Base-by-base conservation (phyloP, 495 filamentous ascomycete genomes). In the Penicillium antarcticum region DNA sequence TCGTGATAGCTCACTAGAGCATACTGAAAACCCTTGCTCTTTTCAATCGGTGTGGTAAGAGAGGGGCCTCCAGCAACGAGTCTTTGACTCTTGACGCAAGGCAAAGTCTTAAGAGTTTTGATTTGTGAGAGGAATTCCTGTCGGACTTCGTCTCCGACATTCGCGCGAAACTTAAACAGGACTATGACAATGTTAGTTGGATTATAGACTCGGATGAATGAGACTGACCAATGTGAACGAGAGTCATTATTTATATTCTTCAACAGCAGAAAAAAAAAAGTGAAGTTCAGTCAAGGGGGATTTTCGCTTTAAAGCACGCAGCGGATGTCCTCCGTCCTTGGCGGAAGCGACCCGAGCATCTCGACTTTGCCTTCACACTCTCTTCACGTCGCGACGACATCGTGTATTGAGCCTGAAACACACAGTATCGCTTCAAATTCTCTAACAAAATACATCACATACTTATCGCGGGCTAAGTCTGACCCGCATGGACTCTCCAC, bases 1-100 rank as follows among this genome's bases (percentile, higher is more conserved):
- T 72, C 61, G 39, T 79, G 75, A 37, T 72, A 75, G 59, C 75
- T 77, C 35, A 79, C 41, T 5, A 77, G 62, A 11, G 67, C 68
- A 55, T 67, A 72, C 39, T 79, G 66, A 36, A 73, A 79, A 1
- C 73, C 72, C 53, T 79, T 72, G 58, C 73, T 76, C 26, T 71
- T 67, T 31, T 72, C 72, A 11, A 67, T 65, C 7, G 73, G 75
- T 14, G 68, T 62, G 3, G 75, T 77, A 10, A 77, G 64, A 1
- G 72, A 74, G 0, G 73, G 75, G 13, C 73, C 70, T 11, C 74
- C 73, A 11, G 77, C 72, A 19, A 77, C 57, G 6, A 77, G 68
- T 5, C 69, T 63, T 21, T 68, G 65, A 11, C 61, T 56, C 42
- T 73, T 67, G 24, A 77, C 74, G 29, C 63, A 75, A 5, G 67